phyloP scores from a whole-genome alignment of 1,284 basidiomycete genomes.

The Ustilago sp. region DNA sequence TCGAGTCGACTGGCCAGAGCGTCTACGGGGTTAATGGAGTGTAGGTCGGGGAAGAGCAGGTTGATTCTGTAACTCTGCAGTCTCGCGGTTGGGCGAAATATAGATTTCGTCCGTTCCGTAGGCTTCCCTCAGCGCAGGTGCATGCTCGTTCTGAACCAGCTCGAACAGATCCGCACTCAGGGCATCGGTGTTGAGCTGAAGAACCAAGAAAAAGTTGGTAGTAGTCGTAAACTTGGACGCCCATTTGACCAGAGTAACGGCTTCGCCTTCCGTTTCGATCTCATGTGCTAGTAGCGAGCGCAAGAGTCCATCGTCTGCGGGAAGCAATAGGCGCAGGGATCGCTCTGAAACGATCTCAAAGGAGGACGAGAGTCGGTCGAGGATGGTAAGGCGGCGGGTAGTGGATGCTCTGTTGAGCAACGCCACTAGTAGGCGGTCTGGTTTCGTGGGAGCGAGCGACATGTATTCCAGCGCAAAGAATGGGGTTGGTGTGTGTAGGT shows the following conservation, averaged over 20 bases:
- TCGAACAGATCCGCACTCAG: neutral
- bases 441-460: neutral
- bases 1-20: neutral
- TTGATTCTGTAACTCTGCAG: slow-evolving; percentile 45
- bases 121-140: slow-evolving; percentile 10
- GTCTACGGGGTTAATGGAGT: neutral
- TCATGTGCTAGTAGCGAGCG: slow-evolving; percentile 47
- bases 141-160: slow-evolving; percentile 2
- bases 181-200: slow-evolving; percentile 23
- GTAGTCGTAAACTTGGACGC: slow-evolving; percentile 38
- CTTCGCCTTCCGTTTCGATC: slow-evolving; percentile 22
- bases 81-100: slow-evolving; percentile 21
- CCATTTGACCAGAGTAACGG: slow-evolving; percentile 39
- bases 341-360: slow-evolving; percentile 48
- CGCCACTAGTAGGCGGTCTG: slow-evolving; percentile 9
- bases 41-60: slow-evolving; percentile 48
- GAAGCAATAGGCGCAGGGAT: slow-evolving; percentile 22
- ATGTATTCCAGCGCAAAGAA: neutral
- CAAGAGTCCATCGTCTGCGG: slow-evolving; percentile 52
- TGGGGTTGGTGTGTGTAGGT: neutral
- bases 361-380: slow-evolving; percentile 10
- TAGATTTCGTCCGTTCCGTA: slow-evolving; percentile 54
- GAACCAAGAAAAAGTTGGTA: slow-evolving; percentile 36
- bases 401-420: slow-evolving; percentile 39
- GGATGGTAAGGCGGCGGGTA: slow-evolving; percentile 20